Conservation (phyloP, 2,329 filamentous ascomycete genomes). For the Cercospora berteroae region DNA sequence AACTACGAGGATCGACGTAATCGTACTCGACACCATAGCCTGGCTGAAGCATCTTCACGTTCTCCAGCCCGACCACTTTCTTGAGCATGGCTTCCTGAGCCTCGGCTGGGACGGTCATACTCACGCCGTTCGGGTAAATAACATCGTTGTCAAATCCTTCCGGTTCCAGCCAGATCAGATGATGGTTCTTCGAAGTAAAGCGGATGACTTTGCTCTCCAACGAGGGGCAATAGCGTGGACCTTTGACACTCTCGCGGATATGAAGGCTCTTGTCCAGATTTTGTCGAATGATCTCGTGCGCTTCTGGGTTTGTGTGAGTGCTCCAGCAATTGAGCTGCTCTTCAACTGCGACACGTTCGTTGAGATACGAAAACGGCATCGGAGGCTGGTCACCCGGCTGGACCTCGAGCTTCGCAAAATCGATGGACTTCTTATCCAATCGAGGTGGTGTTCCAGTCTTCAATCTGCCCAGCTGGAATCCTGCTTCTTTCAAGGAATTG, state of each 20-base stretch:
- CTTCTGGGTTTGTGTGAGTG: slow-evolving; percentile 79
- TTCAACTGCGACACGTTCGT: slow-evolving; percentile 71
- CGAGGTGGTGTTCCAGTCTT: slow-evolving; percentile 96
- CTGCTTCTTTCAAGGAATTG: slow-evolving; percentile 82
- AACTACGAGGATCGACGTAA: slow-evolving; percentile 88
- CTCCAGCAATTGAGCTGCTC: slow-evolving; percentile 82
- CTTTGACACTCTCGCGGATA: slow-evolving; percentile 91
- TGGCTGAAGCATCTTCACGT: slow-evolving; percentile 86
- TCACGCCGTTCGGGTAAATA: slow-evolving; percentile 94
- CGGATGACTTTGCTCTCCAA: slow-evolving; percentile 90
- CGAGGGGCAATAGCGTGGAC: slow-evolving; percentile 92
- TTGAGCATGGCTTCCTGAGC: slow-evolving; percentile 82
- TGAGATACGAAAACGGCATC: slow-evolving; percentile 86
- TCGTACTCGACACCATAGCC: slow-evolving; percentile 98
- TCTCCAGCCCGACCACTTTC: slow-evolving; percentile 83
- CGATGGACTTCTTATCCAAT: slow-evolving; percentile 75
- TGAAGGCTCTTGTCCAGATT: slow-evolving; percentile 97
- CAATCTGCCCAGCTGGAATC: slow-evolving; percentile 82
- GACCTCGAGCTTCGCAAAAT: slow-evolving; percentile 68
- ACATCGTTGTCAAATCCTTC: slow-evolving; percentile 89
- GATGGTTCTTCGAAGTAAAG: slow-evolving; percentile 74
- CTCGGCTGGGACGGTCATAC: slow-evolving; percentile 90
- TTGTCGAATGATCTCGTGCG: slow-evolving; percentile 78
- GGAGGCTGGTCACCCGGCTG: slow-evolving; percentile 85
- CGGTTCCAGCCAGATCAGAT: slow-evolving; percentile 95